Evolutionary conservation across 176 grass and related monocot species (phyloP).

Genomic region (Areca catechu): DNA sequence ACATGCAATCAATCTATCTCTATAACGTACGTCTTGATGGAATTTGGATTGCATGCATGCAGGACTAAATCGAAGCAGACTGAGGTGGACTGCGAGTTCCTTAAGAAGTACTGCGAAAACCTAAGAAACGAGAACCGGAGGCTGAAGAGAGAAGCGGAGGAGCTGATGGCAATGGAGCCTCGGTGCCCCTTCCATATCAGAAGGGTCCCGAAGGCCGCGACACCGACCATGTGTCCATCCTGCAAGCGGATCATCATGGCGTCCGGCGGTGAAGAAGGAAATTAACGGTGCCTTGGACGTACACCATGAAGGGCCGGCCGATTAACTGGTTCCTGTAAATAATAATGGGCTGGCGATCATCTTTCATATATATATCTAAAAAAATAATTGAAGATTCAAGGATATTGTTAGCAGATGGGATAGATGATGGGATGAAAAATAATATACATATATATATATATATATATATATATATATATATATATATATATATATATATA

Average conservation of each 20-base stretch:
- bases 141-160: conserved; percentile 9
- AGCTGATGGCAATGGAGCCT: background rate
- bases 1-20: too few relatives aligned
- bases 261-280: background rate
- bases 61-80: conserved; percentile 17
- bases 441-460: too few relatives aligned
- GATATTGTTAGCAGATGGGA: too few relatives aligned
- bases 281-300: background rate
- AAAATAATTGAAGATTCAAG: too few relatives aligned
- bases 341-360: too few relatives aligned
- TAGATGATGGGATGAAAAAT: too few relatives aligned
- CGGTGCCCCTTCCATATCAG: background rate
- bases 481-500: too few relatives aligned
- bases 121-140: conserved; percentile 7
- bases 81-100: background rate
- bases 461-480: too few relatives aligned
- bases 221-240: background rate
- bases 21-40: too few relatives aligned
- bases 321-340: background rate
- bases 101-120: conserved; percentile 7
- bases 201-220: background rate
- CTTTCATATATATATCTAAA: too few relatives aligned
- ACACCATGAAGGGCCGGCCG: background rate
- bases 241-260: background rate
- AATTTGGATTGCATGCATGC: background rate